A percentile compares a stretch with the other conserved stretches of the same genome.
Conservation (phyloP, 257 asterid species). For the Nicotiana tabacum region DNA sequence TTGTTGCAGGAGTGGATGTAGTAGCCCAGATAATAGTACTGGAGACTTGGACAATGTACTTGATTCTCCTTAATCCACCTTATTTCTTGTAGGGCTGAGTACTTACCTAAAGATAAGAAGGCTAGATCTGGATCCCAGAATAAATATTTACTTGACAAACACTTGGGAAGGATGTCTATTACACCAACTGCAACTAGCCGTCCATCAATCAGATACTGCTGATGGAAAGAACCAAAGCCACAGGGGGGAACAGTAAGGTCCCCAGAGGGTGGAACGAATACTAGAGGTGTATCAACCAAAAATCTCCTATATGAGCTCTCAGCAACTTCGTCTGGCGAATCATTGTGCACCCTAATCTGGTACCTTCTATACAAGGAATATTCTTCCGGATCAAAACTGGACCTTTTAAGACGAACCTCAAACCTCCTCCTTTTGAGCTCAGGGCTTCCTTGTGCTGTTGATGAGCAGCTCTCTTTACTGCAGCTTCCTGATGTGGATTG, state of each 20-base stretch:
- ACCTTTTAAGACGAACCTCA: conserved; percentile 61
- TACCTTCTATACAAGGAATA: conserved; percentile 79
- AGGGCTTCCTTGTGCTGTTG: conserved; percentile 18
- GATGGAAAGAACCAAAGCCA: conserved; percentile 98
- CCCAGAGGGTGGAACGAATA: conserved; percentile 51
- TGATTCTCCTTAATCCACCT: conserved; percentile 71
- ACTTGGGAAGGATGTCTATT: conserved; percentile 83
- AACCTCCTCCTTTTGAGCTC: conserved; percentile 38
- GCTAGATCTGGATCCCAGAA: conserved; percentile 99
- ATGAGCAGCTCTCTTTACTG: conserved; percentile 20
- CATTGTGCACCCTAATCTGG: conserved; percentile 88
- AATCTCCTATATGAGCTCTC: conserved; percentile 79
- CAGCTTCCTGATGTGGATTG: conserved; percentile 21
- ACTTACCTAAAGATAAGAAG: conserved; percentile 81
- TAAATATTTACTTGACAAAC: conserved; percentile 93
- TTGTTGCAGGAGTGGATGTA: conserved; percentile 94
- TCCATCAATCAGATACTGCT: conserved; percentile 89
- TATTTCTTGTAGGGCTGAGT: conserved; percentile 87
- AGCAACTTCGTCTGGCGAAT: conserved; percentile 63
- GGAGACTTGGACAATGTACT: conserved; percentile 68
- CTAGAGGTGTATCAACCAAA: conserved; percentile 87
- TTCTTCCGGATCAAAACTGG: conserved; percentile 82
- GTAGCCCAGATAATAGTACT: conserved; percentile 97
- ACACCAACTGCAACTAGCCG: conserved; percentile 93
- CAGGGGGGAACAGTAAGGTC: conserved; percentile 63